These are phyloP conservation scores for Heliamphora exappendiculata DNA, from an alignment of 148 eudicot genomes.

Conservation along the genomic window DNA sequence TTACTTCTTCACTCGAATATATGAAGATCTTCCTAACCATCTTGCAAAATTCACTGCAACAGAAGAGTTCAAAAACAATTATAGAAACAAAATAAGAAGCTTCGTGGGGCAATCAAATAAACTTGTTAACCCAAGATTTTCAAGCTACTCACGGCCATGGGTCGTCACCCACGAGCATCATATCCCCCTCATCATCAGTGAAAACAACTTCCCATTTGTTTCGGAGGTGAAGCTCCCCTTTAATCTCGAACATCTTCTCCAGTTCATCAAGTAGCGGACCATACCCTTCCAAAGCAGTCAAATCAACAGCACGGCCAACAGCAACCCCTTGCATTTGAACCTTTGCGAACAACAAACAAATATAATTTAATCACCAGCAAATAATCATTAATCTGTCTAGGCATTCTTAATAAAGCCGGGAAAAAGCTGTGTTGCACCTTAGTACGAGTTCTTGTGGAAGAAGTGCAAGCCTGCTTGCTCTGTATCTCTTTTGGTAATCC, in stretches of 20 bases:
- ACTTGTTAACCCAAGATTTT: not conserved
- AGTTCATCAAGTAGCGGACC: conserved; percentile 57
- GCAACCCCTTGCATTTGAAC: conserved; percentile 97
- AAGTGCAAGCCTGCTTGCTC: conserved; percentile 27
- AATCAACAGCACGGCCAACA: conserved; percentile 91
- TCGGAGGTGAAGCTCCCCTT: conserved; percentile 56
- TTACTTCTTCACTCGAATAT: conserved; percentile 62
- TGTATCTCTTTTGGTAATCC: conserved; percentile 22
- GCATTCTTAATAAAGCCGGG: not conserved
- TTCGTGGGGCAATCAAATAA: not conserved
- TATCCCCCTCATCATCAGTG: conserved; percentile 89
- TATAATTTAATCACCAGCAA: not conserved
- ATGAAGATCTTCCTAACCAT: conserved; percentile 78
- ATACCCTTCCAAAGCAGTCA: conserved; percentile 50
- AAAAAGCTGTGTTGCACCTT: conserved; percentile 36
- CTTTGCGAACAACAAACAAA: conserved; percentile 23
- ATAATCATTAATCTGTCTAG: not conserved
- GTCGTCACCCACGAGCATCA: conserved; percentile 91
- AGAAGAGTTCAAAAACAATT: not conserved
- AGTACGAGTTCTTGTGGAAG: conserved; percentile 63
- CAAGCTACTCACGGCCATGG: conserved; percentile 78
- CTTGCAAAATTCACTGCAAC: conserved; percentile 64
- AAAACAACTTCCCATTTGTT: conserved; percentile 72
- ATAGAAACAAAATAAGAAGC: not conserved
- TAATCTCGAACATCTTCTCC: conserved; percentile 74